Conservation (phyloP, 163 green algal genomes). For the Chlorella variabilis region DNA sequence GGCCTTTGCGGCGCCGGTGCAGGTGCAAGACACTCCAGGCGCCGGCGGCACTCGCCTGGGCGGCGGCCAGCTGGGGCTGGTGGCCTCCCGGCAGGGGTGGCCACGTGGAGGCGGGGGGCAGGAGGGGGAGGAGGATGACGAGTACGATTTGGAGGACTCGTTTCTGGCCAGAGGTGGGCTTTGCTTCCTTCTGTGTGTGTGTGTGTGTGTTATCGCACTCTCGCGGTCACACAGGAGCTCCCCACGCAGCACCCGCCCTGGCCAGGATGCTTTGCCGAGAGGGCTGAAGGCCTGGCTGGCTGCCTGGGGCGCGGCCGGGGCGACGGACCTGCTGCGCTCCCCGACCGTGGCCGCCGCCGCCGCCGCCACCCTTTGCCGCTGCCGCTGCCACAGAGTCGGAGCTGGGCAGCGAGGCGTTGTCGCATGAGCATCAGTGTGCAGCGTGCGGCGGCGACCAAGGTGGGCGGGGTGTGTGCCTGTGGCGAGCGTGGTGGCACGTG, state of each 20-base stretch:
- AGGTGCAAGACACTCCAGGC: slow-evolving; percentile 25
- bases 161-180: slow-evolving; percentile 18
- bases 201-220: no score
- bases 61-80: slow-evolving; percentile 1
- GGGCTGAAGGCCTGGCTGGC: no score
- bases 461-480: background rate
- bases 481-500: no score
- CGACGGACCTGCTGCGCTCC: no score
- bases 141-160: slow-evolving; percentile 36
- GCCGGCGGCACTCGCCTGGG: background rate
- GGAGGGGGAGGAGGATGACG: background rate
- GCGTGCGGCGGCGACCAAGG: slow-evolving; percentile 28
- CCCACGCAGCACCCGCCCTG: no score
- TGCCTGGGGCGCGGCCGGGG: no score
- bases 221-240: no score
- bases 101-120: background rate
- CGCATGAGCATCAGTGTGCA: slow-evolving; percentile 9
- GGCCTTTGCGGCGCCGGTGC: background rate
- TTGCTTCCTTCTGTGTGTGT: no score
- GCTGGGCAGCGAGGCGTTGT: background rate
- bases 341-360: no score
- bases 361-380: no score
- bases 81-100: no score
- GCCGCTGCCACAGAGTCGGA: slow-evolving; percentile 12
- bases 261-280: no score